phyloP scores from a whole-genome alignment of 2,329 filamentous ascomycete genomes.

The Neonectria coccinea region DNA sequence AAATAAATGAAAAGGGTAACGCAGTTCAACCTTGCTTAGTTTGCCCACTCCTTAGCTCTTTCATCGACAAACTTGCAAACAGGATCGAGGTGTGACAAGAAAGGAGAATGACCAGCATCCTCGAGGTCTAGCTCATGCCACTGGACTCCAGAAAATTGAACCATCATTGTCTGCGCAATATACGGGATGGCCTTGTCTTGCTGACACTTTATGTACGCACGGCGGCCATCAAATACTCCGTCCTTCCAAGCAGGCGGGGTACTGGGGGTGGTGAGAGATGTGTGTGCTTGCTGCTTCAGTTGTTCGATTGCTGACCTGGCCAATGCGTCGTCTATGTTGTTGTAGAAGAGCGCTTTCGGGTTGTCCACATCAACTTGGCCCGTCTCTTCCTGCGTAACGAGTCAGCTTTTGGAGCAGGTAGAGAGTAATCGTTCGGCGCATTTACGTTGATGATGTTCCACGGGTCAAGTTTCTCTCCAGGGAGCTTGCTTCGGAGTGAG shows the following conservation, averaged over 20 bases:
- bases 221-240: slow-evolving; percentile 23
- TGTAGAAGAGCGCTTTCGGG: slow-evolving; percentile 60
- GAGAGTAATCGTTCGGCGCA: background rate
- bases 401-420: background rate
- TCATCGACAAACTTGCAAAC: slow-evolving; percentile 22
- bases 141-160: slow-evolving; percentile 1
- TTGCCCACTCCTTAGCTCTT: slow-evolving; percentile 5
- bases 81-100: slow-evolving; percentile 14
- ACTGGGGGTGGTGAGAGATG: slow-evolving; percentile 14
- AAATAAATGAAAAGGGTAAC: background rate
- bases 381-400: background rate
- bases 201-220: slow-evolving; percentile 27
- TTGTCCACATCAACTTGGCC: slow-evolving; percentile 4
- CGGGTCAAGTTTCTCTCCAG: slow-evolving; percentile 2
- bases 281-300: slow-evolving; percentile 16
- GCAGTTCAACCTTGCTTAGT: background rate
- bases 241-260: slow-evolving; percentile 25
- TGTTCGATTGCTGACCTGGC: slow-evolving; percentile 2
- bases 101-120: slow-evolving; percentile 29
- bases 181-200: slow-evolving; percentile 19
- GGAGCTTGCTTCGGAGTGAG: slow-evolving; percentile 17
- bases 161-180: slow-evolving; percentile 20
- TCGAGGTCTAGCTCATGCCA: slow-evolving; percentile 24
- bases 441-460: slow-evolving; percentile 16
- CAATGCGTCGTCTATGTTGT: slow-evolving; percentile 4